phyloP scores from a whole-genome alignment of 2,329 filamentous ascomycete genomes.

The Colletotrichum sp. region DNA sequence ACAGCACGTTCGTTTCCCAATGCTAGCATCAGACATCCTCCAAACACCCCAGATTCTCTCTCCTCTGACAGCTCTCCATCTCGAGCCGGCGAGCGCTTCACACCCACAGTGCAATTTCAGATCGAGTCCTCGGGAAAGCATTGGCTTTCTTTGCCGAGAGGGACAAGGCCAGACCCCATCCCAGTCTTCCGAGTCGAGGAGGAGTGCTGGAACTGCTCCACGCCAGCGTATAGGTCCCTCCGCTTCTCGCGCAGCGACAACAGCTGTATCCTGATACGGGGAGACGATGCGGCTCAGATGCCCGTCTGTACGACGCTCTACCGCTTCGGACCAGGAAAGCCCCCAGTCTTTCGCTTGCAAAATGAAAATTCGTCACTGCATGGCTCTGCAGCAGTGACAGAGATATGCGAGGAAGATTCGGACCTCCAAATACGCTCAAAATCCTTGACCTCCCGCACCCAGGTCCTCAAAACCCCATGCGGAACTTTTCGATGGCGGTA shows the following conservation, averaged over 20 bases:
- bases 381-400: not conserved
- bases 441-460: constrained; percentile 51
- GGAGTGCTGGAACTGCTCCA: constrained; percentile 11
- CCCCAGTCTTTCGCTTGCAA: constrained; percentile 49
- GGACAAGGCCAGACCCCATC: constrained; percentile 42
- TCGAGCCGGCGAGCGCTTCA: constrained; percentile 34
- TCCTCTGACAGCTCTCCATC: not conserved
- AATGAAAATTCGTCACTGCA: not conserved
- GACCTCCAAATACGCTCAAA: constrained; percentile 32
- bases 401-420: constrained; percentile 15
- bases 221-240: constrained; percentile 52
- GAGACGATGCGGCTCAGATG: constrained; percentile 32
- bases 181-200: constrained; percentile 45
- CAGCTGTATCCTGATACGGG: constrained; percentile 51
- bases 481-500: constrained; percentile 64
- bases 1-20: constrained; percentile 16
- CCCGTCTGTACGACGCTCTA: constrained; percentile 58
- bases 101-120: constrained; percentile 49
- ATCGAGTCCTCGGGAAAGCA: constrained; percentile 52
- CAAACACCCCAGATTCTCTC: not conserved
- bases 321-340: constrained; percentile 58
- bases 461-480: constrained; percentile 49
- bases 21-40: not conserved
- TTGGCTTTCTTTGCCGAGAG: constrained; percentile 45
- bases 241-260: constrained; percentile 52